Base-by-base conservation (phyloP, 1,284 basidiomycete species). In the Chondrostereum purpureum region DNA sequence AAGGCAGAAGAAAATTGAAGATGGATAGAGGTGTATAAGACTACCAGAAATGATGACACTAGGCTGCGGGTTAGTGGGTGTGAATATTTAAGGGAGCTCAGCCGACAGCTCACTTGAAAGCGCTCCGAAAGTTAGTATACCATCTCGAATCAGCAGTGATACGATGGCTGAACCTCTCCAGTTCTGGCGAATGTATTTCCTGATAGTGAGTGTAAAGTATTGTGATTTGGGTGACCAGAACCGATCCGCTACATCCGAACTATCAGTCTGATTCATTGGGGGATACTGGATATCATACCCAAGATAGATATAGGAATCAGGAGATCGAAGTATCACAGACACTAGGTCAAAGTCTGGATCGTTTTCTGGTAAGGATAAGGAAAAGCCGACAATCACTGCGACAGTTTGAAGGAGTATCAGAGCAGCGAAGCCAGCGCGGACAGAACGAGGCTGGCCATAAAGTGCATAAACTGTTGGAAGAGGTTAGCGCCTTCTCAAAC, bases 21-120 rank as follows among this genome's bases (percentile, higher is more conserved):
- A 27, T 50, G 46, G n/a, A 40, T 35, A 14, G 57, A 33, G 31
- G 57, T 54, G 46, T 55, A 56, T 33, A 57, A 33, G 21, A 57
- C 49, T 19, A 60, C 50, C 40, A 53, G 43, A 14, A 56, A 14
- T 12, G 44, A 50, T 36, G 58, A 49, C n/a, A 59, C 59, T 61
- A 34, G 20, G 19, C 20, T 17, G 22, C n/a, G 14, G n/a, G n/a
- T n/a, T 20, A 10, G 14, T 20, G 6, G 11, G 13, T 18, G 20
- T 19, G 6, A 13, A 39, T n/a, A 23, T 10, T 37, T 13, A 16
- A 2, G 19, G 35, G 37, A 43, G 8, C 8, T 8, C 36, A 46
- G 6, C n/a, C 23, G 17, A 34, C 18, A 24, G 44, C 50, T 16
- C 27, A 51, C 53, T 11, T 16, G 50, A 46, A 17, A 53, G 39